A percentile compares a stretch with the other conserved stretches of the same genome.
phyloP scores from a whole-genome alignment of 2,329 filamentous ascomycete genomes.

The Cladosporium sp. region DNA sequence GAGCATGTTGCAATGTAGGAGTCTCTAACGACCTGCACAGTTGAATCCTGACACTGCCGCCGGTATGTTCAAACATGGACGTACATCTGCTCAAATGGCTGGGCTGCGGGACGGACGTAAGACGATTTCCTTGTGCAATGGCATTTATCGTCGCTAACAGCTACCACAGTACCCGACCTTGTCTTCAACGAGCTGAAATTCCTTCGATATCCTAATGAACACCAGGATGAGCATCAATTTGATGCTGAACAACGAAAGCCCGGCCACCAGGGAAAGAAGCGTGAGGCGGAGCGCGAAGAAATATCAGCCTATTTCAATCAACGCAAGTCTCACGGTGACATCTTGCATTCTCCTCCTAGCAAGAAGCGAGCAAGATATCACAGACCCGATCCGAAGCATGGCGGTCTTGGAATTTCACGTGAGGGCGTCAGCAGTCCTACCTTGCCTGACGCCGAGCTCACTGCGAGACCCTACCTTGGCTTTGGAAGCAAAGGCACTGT shows the following conservation, averaged over 20 bases:
- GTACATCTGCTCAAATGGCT: conserved; percentile 42
- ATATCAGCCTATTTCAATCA: conserved; percentile 44
- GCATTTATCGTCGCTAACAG: conserved; percentile 6
- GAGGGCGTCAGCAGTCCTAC: background rate
- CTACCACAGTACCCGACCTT: conserved; percentile 46
- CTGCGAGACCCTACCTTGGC: conserved; percentile 34
- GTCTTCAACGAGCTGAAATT: conserved; percentile 51
- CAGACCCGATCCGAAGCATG: background rate
- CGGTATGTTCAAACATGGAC: conserved; percentile 48
- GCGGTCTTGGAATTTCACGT: background rate
- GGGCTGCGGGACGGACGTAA: conserved; percentile 36
- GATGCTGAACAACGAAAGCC: conserved; percentile 23
- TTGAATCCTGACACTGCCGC: conserved; percentile 39
- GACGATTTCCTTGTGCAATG: conserved; percentile 27
- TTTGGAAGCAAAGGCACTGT: conserved; percentile 34
- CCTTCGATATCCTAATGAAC: conserved; percentile 35
- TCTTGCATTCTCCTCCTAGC: background rate
- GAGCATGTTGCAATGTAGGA: background rate
- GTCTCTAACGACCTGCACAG: conserved; percentile 25
- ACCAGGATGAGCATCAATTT: conserved; percentile 21
- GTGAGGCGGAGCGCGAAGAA: conserved; percentile 34
- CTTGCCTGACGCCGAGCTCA: conserved; percentile 28
- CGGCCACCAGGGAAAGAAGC: conserved; percentile 31
- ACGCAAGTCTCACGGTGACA: conserved; percentile 14
- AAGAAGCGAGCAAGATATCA: conserved; percentile 1